Conservation (phyloP, 169 alveolate species). For the Plasmodium reichenowi region DNA sequence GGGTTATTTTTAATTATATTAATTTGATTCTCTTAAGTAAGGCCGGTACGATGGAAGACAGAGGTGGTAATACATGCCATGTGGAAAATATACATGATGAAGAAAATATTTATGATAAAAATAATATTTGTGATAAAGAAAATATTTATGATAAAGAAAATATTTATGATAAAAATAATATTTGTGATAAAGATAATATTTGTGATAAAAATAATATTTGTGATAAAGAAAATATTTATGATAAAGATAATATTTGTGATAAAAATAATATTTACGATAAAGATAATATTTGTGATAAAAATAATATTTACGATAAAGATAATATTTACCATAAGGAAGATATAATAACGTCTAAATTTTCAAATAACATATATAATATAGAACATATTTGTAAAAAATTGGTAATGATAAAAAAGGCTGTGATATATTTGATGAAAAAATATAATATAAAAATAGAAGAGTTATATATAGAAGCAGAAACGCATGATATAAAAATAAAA, state of each 20-base stretch:
- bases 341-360: neutral
- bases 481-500: constrained; percentile 29
- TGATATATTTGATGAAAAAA: neutral
- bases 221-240: neutral
- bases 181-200: neutral
- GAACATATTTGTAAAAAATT: constrained; percentile 7
- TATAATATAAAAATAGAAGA: neutral
- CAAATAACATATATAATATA: neutral
- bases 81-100: neutral
- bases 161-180: too few species aligned
- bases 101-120: neutral
- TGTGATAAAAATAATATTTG: neutral
- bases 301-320: neutral
- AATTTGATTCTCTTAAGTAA: constrained; percentile 8
- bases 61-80: neutral
- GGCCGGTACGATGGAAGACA: neutral
- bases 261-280: too few species aligned
- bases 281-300: too few species aligned
- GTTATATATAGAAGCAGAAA: constrained; percentile 26
- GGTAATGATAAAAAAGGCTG: constrained; percentile 11
- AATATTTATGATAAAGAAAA: neutral
- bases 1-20: constrained; percentile 1
- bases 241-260: too few species aligned
- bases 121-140: neutral
- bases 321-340: neutral